Percentiles rank a stretch among this genome's conserved stretches.
These are phyloP conservation scores for Paxillus ammoniavirescens DNA, from an alignment of 768 basidiomycete species.

Conservation along the genomic window DNA sequence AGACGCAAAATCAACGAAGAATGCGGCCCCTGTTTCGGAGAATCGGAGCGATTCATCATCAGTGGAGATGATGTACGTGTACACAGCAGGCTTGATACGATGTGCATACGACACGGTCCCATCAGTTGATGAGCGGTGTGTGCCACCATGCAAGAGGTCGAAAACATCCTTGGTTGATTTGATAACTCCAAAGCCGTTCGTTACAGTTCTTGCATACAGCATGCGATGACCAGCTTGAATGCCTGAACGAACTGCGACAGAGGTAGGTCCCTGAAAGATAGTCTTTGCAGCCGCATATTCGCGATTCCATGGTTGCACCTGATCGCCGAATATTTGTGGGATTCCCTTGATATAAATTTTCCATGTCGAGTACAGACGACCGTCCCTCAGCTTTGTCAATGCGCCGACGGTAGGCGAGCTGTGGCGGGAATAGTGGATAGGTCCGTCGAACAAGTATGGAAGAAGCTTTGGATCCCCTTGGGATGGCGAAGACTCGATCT, in stretches of 20 bases:
- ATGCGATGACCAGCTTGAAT: slow-evolving; percentile 73
- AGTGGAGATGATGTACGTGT: slow-evolving; percentile 80
- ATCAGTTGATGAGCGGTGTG: slow-evolving; percentile 10
- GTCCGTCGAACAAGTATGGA: slow-evolving; percentile 72
- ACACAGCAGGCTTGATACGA: slow-evolving; percentile 77
- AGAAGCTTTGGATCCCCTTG: slow-evolving; percentile 37
- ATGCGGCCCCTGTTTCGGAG: slow-evolving; percentile 84
- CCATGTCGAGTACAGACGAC: slow-evolving; percentile 76
- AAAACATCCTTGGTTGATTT: slow-evolving; percentile 46
- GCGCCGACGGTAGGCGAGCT: slow-evolving; percentile 68
- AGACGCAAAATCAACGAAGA: slow-evolving; percentile 83
- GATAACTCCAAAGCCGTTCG: slow-evolving; percentile 63
- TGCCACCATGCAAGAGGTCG: slow-evolving; percentile 49
- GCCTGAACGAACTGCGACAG: slow-evolving; percentile 61
- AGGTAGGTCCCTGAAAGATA: slow-evolving; percentile 63
- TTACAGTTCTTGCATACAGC: slow-evolving; percentile 67
- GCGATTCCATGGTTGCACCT: slow-evolving; percentile 63
- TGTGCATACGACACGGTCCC: slow-evolving; percentile 24
- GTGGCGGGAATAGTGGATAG: slow-evolving; percentile 69
- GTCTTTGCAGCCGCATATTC: slow-evolving; percentile 67
- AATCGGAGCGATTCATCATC: slow-evolving; percentile 79
- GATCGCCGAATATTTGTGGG: slow-evolving; percentile 56
- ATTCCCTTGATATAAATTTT: slow-evolving; percentile 66
- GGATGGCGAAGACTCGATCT: slow-evolving; percentile 60
- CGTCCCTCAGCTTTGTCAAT: slow-evolving; percentile 59